phyloP scores from a whole-genome alignment of 2,329 filamentous ascomycete genomes.

The Pseudopithomyces maydicus region DNA sequence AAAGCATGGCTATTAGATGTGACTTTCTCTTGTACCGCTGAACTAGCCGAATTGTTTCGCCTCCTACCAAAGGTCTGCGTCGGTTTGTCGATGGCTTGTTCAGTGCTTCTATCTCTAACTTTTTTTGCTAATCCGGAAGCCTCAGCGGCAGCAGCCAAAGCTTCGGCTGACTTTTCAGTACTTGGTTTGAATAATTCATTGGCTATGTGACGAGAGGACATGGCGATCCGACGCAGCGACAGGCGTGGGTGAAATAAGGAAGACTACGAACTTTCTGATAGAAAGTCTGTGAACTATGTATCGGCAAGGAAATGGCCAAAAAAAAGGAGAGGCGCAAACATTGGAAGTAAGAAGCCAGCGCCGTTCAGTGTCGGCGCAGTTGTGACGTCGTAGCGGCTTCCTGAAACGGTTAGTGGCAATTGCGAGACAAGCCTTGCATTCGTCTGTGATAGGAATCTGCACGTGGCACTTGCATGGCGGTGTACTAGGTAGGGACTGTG shows the following conservation, averaged over 20 bases:
- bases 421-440: neutral
- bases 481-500: too few species aligned
- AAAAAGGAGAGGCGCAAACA: neutral
- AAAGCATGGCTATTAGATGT: neutral
- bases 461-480: neutral
- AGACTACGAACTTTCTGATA: neutral
- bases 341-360: neutral
- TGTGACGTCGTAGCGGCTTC: conserved; percentile 1
- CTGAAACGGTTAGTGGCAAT: neutral
- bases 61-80: neutral
- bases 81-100: neutral
- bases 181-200: neutral
- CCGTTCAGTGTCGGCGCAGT: neutral
- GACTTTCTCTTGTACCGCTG: neutral
- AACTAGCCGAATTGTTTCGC: neutral
- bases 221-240: neutral
- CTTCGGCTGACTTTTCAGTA: neutral
- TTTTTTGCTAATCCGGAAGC: neutral
- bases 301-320: too few species aligned
- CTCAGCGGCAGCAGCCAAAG: neutral
- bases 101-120: neutral
- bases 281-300: neutral
- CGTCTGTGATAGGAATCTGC: neutral
- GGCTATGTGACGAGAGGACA: neutral
- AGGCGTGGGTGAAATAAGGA: neutral